These are phyloP conservation scores for Heteromeles arbutifolia DNA, from an alignment of 306 rosid species.

Conservation along the genomic window DNA sequence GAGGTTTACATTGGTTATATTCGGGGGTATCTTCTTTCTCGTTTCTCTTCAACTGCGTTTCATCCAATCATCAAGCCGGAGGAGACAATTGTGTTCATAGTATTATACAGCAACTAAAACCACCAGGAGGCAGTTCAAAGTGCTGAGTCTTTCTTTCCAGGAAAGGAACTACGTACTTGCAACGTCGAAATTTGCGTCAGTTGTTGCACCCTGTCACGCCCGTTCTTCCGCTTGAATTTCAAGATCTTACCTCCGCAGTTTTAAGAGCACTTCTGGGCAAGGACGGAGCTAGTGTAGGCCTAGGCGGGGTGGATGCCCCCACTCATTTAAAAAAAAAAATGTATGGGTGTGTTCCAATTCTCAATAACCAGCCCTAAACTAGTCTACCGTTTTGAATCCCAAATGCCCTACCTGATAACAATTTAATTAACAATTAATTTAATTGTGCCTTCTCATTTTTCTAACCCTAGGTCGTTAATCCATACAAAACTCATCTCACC, in stretches of 20 bases:
- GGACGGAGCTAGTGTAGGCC: too few relatives aligned
- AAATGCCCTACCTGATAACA: too few relatives aligned
- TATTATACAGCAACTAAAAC: slow-evolving; percentile 35
- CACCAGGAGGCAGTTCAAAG: slow-evolving; percentile 19
- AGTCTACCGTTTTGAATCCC: too few relatives aligned
- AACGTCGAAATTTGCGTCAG: slow-evolving; percentile 46
- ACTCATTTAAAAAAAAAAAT: too few relatives aligned
- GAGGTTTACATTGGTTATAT: slow-evolving; percentile 12
- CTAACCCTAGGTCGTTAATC: too few relatives aligned
- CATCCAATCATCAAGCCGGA: slow-evolving; percentile 84
- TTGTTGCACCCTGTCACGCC: slow-evolving; percentile 46
- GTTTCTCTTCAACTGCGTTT: slow-evolving; percentile 66
- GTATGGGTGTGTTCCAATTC: too few relatives aligned
- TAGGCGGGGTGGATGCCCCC: too few relatives aligned
- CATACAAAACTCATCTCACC: too few relatives aligned
- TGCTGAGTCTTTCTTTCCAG: background rate
- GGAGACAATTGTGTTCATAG: slow-evolving; percentile 60
- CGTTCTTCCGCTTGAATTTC: slow-evolving; percentile 40
- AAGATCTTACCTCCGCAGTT: slow-evolving; percentile 49
- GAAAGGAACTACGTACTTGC: slow-evolving; percentile 40
- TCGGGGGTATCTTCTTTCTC: slow-evolving; percentile 41
- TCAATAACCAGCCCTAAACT: too few relatives aligned
- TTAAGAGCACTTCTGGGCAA: too few relatives aligned
- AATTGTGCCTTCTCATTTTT: too few relatives aligned
- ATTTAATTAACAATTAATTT: too few relatives aligned